Evolutionary conservation across 2,329 filamentous ascomycete species (phyloP).

Genomic region (Pyrenochaeta sp.): DNA sequence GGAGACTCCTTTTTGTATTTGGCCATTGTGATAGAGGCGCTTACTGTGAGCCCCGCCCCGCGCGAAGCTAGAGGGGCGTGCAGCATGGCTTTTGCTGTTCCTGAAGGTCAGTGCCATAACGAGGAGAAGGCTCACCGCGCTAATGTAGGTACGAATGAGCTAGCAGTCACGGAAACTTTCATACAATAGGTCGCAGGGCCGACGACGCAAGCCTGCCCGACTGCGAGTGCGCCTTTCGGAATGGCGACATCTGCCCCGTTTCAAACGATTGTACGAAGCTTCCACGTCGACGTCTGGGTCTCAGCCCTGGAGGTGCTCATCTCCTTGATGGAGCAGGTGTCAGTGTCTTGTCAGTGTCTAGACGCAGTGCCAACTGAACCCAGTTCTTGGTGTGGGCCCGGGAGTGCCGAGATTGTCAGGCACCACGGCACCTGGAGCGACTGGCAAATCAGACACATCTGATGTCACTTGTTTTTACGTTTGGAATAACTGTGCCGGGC

Average conservation of each 20-base stretch:
- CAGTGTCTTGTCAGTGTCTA: neutral
- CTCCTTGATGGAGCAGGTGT: neutral
- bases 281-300: neutral
- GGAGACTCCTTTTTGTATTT: constrained; percentile 27
- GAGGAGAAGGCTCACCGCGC: constrained; percentile 19
- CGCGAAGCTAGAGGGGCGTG: constrained; percentile 14
- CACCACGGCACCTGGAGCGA: too few species aligned
- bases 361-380: neutral
- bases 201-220: neutral
- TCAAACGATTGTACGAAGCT: neutral
- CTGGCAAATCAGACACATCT: constrained; percentile 18
- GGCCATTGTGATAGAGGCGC: constrained; percentile 11
- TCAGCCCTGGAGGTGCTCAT: neutral
- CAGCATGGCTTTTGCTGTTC: constrained; percentile 14
- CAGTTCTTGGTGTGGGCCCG: neutral
- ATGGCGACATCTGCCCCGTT: neutral
- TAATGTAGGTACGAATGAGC: constrained; percentile 29
- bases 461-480: constrained; percentile 12
- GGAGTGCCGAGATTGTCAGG: neutral
- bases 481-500: constrained; percentile 14
- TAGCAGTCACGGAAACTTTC: constrained; percentile 2
- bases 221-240: neutral
- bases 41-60: constrained; percentile 16
- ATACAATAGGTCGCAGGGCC: neutral
- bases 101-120: constrained; percentile 16